Base-by-base conservation (phyloP, 2,329 filamentous ascomycete species). In the Amphichorda felina region DNA sequence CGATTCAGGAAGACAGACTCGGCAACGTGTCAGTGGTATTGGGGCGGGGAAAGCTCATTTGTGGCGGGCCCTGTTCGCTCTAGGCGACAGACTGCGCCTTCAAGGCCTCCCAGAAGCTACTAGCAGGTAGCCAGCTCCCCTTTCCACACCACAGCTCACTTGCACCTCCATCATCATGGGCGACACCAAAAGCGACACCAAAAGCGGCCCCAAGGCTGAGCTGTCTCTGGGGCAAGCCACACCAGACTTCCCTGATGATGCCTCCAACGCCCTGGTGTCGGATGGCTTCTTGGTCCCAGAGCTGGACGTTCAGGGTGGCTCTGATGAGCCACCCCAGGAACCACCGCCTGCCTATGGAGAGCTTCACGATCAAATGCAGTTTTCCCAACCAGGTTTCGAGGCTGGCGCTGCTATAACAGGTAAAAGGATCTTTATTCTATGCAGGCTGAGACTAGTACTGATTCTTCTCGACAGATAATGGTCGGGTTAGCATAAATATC, bases 401-500 rank as follows among this genome's bases (percentile, higher is more conserved):
- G 77, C 76, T 17, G 71, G 70, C 27, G 77, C 75, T 29, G 63
- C 64, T 19, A 56, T 82, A 18, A 75, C 69, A 33, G 61, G 72
- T 74, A 43, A 17, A 35, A 27, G 18, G 18, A 34, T 10, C 29
- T 18, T 5, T 16, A 7, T 13, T n/a, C 26, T n/a, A 5, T 6
- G n/a, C 29, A 31, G 10, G 17, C 6, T 8, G 6, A 17, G 10
- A 24, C 6, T 10, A 24, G 21, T 24, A 19, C 29, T 31, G 29
- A 14, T 21, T 30, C 11, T 18, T 19, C 15, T 28, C 47, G 15
- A n/a, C 35, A 76, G 82, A 73, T 40, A 80, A 88, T 59, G 84
- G 84, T 17, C 75, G 85, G 49, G 69, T 91, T 46, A 77, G 86
- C 49, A 86, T 91, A 60, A 79, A 77, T 42, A 84, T 91, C 57